phyloP scores from a whole-genome alignment of 2,329 filamentous ascomycete genomes.

The Fusarium phyllophilum region DNA sequence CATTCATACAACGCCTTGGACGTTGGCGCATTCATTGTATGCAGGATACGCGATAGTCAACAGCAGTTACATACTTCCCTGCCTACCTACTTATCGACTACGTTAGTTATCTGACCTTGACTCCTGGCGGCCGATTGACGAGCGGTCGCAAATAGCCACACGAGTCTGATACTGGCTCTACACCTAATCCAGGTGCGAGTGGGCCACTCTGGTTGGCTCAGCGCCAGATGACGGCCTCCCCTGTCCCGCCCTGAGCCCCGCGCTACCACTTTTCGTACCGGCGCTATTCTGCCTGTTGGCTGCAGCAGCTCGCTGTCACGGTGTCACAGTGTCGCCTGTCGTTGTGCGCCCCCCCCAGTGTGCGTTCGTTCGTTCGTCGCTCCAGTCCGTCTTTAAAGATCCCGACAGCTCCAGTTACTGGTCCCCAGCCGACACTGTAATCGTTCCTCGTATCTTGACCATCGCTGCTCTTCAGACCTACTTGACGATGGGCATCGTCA shows the following conservation, averaged over 20 bases:
- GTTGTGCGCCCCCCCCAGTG: conserved; percentile 35
- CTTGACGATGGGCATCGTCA: conserved; percentile 87
- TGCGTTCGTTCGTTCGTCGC: conserved; percentile 24
- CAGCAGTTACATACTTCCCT: background rate
- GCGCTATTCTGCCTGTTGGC: conserved; percentile 38
- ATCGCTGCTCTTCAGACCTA: conserved; percentile 32
- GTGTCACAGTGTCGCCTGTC: conserved; percentile 42
- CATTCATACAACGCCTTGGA: background rate
- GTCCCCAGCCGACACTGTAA: conserved; percentile 28
- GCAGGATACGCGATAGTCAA: conserved; percentile 7
- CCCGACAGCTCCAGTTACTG: conserved; percentile 41
- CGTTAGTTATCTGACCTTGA: background rate
- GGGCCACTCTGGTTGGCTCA: conserved; percentile 45
- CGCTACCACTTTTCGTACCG: conserved; percentile 43
- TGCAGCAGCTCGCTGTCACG: conserved; percentile 35
- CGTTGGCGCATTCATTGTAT: conserved; percentile 5
- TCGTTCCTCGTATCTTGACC: conserved; percentile 31
- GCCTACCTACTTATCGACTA: background rate
- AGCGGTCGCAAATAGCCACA: conserved; percentile 26
- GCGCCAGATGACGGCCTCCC: conserved; percentile 46
- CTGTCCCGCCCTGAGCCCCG: conserved; percentile 46
- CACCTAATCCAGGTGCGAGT: conserved; percentile 38
- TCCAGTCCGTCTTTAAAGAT: conserved; percentile 42
- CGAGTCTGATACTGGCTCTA: conserved; percentile 27
- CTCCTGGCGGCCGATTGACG: conserved; percentile 26